phyloP scores from a whole-genome alignment of 495 filamentous ascomycete species.

The Ramalina peruviana region DNA sequence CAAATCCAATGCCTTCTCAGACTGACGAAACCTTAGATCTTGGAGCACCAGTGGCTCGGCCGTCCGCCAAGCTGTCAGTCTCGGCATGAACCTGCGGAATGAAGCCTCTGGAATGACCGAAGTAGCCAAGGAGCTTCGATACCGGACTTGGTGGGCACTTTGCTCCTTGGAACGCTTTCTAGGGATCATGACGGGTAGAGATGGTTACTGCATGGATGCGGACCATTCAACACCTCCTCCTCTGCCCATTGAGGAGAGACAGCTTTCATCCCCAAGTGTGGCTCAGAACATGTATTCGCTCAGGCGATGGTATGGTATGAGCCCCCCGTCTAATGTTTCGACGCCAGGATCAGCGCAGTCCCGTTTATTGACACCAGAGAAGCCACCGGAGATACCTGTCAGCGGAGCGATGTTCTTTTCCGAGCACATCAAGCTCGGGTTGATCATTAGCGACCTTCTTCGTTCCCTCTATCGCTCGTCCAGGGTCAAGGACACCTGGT shows the following conservation, averaged over 20 bases:
- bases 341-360: constrained; percentile 2
- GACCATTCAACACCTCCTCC: constrained; percentile 49
- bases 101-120: constrained; percentile 34
- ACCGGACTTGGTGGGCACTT: constrained; percentile 53
- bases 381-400: constrained; percentile 23
- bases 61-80: constrained; percentile 43
- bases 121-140: constrained; percentile 45
- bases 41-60: constrained; percentile 49
- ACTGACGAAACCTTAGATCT: constrained; percentile 29
- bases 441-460: constrained; percentile 41
- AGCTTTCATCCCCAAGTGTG: constrained; percentile 9
- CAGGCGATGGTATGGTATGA: constrained; percentile 5
- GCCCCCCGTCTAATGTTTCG: background rate
- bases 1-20: background rate
- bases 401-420: constrained; percentile 34
- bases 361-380: constrained; percentile 9
- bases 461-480: constrained; percentile 45
- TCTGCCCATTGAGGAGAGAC: constrained; percentile 41
- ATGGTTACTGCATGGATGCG: constrained; percentile 41
- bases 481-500: constrained; percentile 40
- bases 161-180: constrained; percentile 47
- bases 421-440: constrained; percentile 34
- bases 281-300: background rate
- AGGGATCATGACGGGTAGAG: constrained; percentile 51
- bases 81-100: constrained; percentile 52